Evolutionary conservation across 2,329 filamentous ascomycete species (phyloP), one percentile per base, ranked within the genome.

Genomic region (Xylariaceae sp.): DNA sequence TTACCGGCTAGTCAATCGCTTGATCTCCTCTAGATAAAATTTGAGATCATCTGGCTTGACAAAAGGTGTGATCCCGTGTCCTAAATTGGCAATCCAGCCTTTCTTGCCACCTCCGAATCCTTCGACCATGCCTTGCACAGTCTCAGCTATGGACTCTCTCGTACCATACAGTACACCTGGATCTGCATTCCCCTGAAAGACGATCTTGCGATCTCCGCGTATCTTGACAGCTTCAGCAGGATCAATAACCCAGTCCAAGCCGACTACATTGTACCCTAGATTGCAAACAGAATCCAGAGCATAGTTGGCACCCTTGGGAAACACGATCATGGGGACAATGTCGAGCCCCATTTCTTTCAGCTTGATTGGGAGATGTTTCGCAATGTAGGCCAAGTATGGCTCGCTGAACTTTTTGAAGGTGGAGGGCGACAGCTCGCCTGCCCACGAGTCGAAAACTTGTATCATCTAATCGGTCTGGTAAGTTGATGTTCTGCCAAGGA

Each of bases 371-470:
- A 98, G 76, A 52, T 90, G 78, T 52, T 85, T 73, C 9, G 89
- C 82, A 53, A 98, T 97, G 61, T 90, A 82, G 33, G 78, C 78
- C 39, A 98, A 75, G 61, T 91, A 95, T 1, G 93, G 93, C 52
- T 93, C 78, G 2, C 88, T 84, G 64, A 97, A 94, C 42, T 83
- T 73, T 59, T 83, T 83, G 72, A 96, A 98, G 1, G 86, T 81
- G 6, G 79, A 67, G 1, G 93, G 91, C 8, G 87, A 89, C 34
- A 98, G 75, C 68, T 98, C 93, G 32, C 89, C 90, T 2, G 93
- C 93, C 91, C 93, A 98, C 0, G 91, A 97, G 63, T 98, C 93
- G 60, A 98, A 98, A 11, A 98, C 89, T 74, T 97, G 93, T 19
- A 97, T 74, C 61, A 96, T 79, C 82, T 87, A 46, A 15, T 18